These are phyloP conservation scores for Aureobasidium subglaciale DNA, from an alignment of 2,329 filamentous ascomycete species.

Conservation along the genomic window DNA sequence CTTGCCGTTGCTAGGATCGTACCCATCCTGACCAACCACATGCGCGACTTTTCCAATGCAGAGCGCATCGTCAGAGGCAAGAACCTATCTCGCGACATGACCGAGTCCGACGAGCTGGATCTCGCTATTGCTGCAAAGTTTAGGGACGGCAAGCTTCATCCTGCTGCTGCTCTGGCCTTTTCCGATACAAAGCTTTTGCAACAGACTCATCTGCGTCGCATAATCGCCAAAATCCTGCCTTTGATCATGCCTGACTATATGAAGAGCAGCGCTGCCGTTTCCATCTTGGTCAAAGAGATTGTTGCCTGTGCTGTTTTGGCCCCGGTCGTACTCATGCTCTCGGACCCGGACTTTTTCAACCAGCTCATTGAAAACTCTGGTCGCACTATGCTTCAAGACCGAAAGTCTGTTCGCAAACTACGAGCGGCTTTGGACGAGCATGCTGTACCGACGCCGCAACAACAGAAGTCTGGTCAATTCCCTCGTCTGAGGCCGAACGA, in stretches of 20 bases:
- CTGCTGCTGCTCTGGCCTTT: conserved; percentile 74
- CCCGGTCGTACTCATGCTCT: conserved; percentile 70
- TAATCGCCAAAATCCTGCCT: conserved; percentile 67
- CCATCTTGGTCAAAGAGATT: conserved; percentile 76
- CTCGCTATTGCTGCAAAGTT: conserved; percentile 94
- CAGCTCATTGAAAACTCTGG: conserved; percentile 84
- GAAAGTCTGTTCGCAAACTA: conserved; percentile 87
- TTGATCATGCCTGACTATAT: conserved; percentile 65
- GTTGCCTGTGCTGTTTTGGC: conserved; percentile 86
- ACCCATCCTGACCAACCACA: conserved; percentile 79
- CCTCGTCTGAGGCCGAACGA: conserved; percentile 76
- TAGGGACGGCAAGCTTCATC: conserved; percentile 77
- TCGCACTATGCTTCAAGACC: conserved; percentile 73
- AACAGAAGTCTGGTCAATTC: conserved; percentile 59
- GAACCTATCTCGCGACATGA: conserved; percentile 81
- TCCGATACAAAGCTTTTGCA: conserved; percentile 78
- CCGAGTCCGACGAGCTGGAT: conserved; percentile 93
- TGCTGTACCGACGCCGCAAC: conserved; percentile 69
- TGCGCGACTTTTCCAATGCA: conserved; percentile 85
- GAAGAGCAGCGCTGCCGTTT: conserved; percentile 72
- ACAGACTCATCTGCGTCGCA: conserved; percentile 76
- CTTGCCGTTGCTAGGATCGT: conserved; percentile 74
- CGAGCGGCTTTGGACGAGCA: conserved; percentile 90
- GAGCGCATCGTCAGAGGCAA: conserved; percentile 80
- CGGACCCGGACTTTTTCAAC: conserved; percentile 96